These are phyloP conservation scores for Parietaria judaica DNA, from an alignment of 306 rosid species.

Conservation along the genomic window DNA sequence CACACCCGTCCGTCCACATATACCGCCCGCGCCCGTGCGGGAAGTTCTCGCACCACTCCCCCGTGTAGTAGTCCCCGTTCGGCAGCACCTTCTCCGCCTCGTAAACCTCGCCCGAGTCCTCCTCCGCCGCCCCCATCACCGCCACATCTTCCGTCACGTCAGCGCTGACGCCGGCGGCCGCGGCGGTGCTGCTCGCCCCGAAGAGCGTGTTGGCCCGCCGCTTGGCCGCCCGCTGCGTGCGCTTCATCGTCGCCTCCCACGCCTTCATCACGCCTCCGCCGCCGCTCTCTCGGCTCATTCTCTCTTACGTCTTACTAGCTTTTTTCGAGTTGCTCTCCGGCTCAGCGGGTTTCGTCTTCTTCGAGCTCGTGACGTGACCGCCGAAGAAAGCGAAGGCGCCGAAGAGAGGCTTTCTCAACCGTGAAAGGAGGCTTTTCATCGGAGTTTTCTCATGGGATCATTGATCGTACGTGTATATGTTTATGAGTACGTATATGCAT, in stretches of 20 bases:
- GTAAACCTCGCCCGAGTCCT: conserved; percentile 28
- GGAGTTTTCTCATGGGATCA: conserved; percentile 2
- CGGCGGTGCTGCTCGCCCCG: conserved; percentile 29
- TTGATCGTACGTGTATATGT: too few species aligned
- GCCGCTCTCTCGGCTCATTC: conserved; percentile 55
- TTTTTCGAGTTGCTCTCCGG: background rate
- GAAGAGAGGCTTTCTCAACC: conserved; percentile 23
- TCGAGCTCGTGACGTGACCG: conserved; percentile 19
- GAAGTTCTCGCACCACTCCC: conserved; percentile 66
- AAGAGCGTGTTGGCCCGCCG: conserved; percentile 78
- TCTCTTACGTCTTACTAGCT: background rate
- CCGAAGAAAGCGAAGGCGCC: conserved; percentile 24
- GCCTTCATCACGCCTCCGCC: conserved; percentile 62
- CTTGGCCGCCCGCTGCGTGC: conserved; percentile 61
- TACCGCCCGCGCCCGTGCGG: conserved; percentile 85
- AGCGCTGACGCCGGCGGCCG: background rate
- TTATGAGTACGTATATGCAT: too few species aligned
- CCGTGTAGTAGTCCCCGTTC: conserved; percentile 82
- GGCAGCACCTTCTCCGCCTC: conserved; percentile 59
- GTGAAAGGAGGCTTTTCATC: conserved; percentile 19
- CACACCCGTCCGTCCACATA: conserved; percentile 84
- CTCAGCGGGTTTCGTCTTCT: conserved; percentile 1
- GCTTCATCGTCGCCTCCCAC: conserved; percentile 88
- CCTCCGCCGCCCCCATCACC: conserved; percentile 13
- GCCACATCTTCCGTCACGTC: conserved; percentile 22